Conservation (phyloP, 2,329 filamentous ascomycete species). For the Orbilia ellipsospora region DNA sequence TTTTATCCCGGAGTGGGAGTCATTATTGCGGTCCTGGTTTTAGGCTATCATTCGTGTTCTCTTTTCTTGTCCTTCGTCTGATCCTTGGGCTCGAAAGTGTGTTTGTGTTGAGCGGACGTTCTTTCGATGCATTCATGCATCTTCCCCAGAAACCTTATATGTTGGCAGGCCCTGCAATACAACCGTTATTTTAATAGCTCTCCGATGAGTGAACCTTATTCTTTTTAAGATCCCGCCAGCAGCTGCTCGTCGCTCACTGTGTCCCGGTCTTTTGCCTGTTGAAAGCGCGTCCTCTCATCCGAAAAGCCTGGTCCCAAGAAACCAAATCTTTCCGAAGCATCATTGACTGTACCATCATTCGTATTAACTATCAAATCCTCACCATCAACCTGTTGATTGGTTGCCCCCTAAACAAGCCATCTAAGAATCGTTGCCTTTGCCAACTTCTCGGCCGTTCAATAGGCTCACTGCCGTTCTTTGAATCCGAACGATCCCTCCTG, state of each 20-base stretch:
- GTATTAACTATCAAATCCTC: neutral
- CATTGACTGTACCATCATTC: neutral
- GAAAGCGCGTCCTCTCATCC: neutral
- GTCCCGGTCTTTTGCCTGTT: neutral
- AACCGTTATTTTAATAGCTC: constrained; percentile 29
- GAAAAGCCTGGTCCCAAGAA: neutral
- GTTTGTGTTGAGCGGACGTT: constrained; percentile 44
- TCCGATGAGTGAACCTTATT: neutral
- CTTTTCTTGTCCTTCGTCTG: neutral
- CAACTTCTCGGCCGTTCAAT: constrained; percentile 27
- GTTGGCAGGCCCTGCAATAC: constrained; percentile 30
- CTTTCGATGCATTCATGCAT: constrained; percentile 49
- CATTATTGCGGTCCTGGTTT: constrained; percentile 10
- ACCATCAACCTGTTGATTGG: neutral
- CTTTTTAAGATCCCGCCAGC: neutral
- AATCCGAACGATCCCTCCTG: neutral
- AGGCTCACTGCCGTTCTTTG: constrained; percentile 1
- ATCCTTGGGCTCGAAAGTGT: neutral
- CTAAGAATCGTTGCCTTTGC: constrained; percentile 30
- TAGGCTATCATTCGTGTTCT: constrained; percentile 3
- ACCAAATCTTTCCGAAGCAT: constrained; percentile 1
- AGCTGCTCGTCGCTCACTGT: neutral
- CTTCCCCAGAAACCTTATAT: constrained; percentile 50
- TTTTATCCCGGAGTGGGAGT: constrained; percentile 9
- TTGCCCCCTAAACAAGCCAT: constrained; percentile 22